Percentiles rank a stretch among this genome's conserved stretches.
Evolutionary conservation across 1,284 basidiomycete species (phyloP).

Genomic region (Papiliotrema nemorosa): DNA sequence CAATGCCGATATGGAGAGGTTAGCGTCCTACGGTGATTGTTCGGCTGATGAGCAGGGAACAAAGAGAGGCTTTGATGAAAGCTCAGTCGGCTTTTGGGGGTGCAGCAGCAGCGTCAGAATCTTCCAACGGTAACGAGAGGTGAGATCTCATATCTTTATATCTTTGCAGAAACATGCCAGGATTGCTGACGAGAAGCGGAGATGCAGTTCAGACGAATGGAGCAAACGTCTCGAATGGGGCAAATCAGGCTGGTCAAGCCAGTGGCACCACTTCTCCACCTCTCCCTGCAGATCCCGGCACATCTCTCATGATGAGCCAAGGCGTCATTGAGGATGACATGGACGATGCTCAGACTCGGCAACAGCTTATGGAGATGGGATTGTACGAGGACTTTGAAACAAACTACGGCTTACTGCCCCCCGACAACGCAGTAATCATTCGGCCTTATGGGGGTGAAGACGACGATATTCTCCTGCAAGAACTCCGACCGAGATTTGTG

Average conservation of each 20-base stretch:
- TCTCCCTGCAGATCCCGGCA: conserved; percentile 12
- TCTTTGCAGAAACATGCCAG: no score
- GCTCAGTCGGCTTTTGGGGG: conserved; percentile 40
- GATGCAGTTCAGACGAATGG: no score
- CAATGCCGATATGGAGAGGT: conserved; percentile 22
- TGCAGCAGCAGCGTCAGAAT: conserved; percentile 19
- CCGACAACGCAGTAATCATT: conserved; percentile 78
- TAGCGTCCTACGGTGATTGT: conserved; percentile 1
- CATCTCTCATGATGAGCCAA: conserved; percentile 22
- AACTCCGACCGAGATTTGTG: conserved; percentile 85
- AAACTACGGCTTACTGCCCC: conserved; percentile 75
- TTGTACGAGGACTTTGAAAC: conserved; percentile 61
- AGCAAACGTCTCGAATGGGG: no score
- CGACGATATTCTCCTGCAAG: conserved; percentile 83
- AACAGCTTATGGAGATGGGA: conserved; percentile 23
- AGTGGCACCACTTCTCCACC: conserved; percentile 1
- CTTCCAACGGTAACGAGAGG: not conserved
- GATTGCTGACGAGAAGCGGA: no score
- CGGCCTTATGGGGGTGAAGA: conserved; percentile 87
- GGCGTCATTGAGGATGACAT: conserved; percentile 43
- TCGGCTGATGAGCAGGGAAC: conserved; percentile 17
- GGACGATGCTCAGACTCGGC: conserved; percentile 1
- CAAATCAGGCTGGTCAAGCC: no score
- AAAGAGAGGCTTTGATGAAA: conserved; percentile 32
- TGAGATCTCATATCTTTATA: no score